A percentile compares a stretch with the other conserved stretches of the same genome.
Conservation (phyloP, 768 basidiomycete genomes). For the Calocera cornea region DNA sequence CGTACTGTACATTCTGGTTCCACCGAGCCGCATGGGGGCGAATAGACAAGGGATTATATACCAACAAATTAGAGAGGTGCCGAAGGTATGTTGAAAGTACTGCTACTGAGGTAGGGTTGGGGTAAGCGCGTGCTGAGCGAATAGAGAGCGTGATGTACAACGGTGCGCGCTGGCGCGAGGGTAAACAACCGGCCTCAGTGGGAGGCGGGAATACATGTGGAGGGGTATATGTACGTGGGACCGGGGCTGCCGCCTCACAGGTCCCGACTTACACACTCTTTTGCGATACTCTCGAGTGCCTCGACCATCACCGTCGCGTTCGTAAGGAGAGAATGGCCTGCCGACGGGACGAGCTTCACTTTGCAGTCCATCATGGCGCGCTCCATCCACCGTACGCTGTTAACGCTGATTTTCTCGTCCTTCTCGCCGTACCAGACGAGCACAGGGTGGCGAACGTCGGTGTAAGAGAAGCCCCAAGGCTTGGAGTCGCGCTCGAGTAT, state of each 20-base stretch:
- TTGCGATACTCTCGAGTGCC: constrained; percentile 43
- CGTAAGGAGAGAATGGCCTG: constrained; percentile 90
- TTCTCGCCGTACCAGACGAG: constrained; percentile 86
- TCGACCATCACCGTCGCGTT: constrained; percentile 76
- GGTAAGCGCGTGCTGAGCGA: not conserved
- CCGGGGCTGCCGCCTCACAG: not conserved
- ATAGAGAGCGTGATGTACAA: not conserved
- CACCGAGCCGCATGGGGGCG: not conserved
- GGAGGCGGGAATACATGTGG: constrained; percentile 4
- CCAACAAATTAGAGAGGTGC: constrained; percentile 1
- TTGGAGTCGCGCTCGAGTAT: constrained; percentile 82
- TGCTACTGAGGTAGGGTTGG: not conserved
- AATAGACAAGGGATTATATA: constrained; percentile 2
- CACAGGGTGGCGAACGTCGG: constrained; percentile 58
- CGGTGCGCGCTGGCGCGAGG: not conserved
- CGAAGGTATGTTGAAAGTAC: not conserved
- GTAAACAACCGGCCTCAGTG: not conserved
- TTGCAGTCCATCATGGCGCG: constrained; percentile 64
- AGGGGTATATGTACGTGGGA: not conserved
- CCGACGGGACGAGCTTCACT: constrained; percentile 72
- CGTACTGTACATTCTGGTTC: not conserved
- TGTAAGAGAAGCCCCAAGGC: constrained; percentile 83
- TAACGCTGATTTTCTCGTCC: constrained; percentile 88
- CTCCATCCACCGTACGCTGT: constrained; percentile 88
- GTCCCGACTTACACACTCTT: constrained; percentile 10